phyloP scores from a whole-genome alignment of 2,329 filamentous ascomycete species.

The Fusarium setosum region DNA sequence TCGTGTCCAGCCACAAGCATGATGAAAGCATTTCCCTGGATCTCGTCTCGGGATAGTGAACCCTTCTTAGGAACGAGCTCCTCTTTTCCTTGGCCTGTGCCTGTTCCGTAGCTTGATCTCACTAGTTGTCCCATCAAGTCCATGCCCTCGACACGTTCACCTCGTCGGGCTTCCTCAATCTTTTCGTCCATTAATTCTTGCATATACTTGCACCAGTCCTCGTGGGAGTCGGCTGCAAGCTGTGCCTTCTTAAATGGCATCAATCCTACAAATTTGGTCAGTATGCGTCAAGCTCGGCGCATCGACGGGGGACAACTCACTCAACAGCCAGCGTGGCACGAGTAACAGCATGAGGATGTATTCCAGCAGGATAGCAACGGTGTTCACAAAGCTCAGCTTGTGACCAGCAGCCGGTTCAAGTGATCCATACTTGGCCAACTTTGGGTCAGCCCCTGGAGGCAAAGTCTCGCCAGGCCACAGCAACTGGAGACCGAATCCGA shows the following conservation, averaged over 20 bases:
- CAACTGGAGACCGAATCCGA: slow-evolving; percentile 75
- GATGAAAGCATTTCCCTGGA: slow-evolving; percentile 78
- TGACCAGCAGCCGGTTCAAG: slow-evolving; percentile 62
- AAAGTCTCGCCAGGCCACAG: slow-evolving; percentile 72
- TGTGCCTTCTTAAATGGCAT: slow-evolving; percentile 64
- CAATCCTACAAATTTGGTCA: slow-evolving; percentile 44
- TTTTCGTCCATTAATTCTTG: slow-evolving; percentile 75
- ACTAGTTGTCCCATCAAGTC: slow-evolving; percentile 65
- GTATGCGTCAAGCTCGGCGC: neutral
- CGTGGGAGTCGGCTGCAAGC: slow-evolving; percentile 63
- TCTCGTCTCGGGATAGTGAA: slow-evolving; percentile 69
- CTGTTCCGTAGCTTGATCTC: slow-evolving; percentile 51
- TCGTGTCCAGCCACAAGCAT: slow-evolving; percentile 82
- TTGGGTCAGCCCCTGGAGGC: slow-evolving; percentile 55
- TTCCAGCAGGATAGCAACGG: slow-evolving; percentile 70
- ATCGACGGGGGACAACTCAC: slow-evolving; percentile 45
- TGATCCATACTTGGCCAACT: slow-evolving; percentile 60
- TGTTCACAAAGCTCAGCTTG: slow-evolving; percentile 73
- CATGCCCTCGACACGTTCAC: slow-evolving; percentile 56
- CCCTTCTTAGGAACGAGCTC: slow-evolving; percentile 40
- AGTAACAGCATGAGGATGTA: slow-evolving; percentile 72
- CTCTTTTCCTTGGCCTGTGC: neutral
- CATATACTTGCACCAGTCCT: slow-evolving; percentile 77
- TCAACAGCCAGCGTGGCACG: slow-evolving; percentile 66
- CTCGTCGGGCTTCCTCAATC: slow-evolving; percentile 52